Percentiles rank a stretch among this genome's conserved stretches.
phyloP scores from a whole-genome alignment of 345 rosid species.

The Eucalyptus erythrocorys region DNA sequence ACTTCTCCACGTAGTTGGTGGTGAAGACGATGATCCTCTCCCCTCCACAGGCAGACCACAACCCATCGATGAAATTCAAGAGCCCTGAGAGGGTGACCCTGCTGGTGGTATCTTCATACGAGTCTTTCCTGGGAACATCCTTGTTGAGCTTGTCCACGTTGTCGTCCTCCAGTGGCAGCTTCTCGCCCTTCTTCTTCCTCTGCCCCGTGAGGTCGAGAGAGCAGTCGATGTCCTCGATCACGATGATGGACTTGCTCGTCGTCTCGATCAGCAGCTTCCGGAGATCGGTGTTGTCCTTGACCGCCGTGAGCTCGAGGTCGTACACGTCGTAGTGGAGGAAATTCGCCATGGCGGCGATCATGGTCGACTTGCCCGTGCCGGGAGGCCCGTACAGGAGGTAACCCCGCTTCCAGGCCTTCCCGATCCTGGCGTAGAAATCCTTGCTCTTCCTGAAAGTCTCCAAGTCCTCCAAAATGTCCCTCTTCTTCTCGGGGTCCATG shows the following conservation, averaged over 20 bases:
- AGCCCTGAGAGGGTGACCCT: conserved; percentile 59
- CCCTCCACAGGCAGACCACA: conserved; percentile 66
- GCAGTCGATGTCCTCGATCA: conserved; percentile 44
- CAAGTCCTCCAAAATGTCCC: conserved; percentile 43
- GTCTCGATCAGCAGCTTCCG: conserved; percentile 29
- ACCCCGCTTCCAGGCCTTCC: conserved; percentile 50
- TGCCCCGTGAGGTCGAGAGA: conserved; percentile 50
- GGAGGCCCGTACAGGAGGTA: conserved; percentile 45
- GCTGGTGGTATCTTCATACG: conserved; percentile 15
- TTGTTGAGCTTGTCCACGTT: conserved; percentile 9
- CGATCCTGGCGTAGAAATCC: conserved; percentile 44
- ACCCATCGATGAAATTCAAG: conserved; percentile 55
- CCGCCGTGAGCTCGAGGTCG: conserved; percentile 29
- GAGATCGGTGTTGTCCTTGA: conserved; percentile 23
- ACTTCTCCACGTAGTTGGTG: conserved; percentile 46
- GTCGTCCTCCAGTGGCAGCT: conserved; percentile 5
- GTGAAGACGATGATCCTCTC: conserved; percentile 60
- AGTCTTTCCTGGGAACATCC: conserved; percentile 8
- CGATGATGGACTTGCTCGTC: conserved; percentile 36
- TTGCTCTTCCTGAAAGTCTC: conserved; percentile 36
- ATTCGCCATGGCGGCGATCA: conserved; percentile 40
- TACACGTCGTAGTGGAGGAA: conserved; percentile 25
- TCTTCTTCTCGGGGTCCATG: conserved; percentile 38
- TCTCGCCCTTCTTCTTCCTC: conserved; percentile 23
- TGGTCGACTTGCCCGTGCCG: conserved; percentile 28